Base-by-base conservation (phyloP, 2,329 filamentous ascomycete species). In the Cordyceps cateniannulata region DNA sequence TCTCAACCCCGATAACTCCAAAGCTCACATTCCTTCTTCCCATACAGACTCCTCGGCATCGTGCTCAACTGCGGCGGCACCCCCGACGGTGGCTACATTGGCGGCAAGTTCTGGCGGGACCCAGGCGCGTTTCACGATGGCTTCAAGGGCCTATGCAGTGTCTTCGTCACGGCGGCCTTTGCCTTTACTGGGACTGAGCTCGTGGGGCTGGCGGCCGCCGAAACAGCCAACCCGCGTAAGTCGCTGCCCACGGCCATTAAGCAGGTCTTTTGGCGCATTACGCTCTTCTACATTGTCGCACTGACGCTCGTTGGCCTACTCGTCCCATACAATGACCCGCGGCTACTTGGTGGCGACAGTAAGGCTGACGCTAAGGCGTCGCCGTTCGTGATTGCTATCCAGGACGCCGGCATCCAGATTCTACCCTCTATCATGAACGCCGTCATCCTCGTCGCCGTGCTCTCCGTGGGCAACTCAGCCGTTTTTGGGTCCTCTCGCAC, bases 221-320 rank as follows among this genome's bases (percentile, higher is more conserved):
- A 93, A 71, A 89, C 89, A 1, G 85, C 82, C n/a, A 91, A 91
- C 69, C 89, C 89, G 3, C 82, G 88, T 62, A 90, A 95, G 70
- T 90, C 88, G 1, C 80, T 97, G 0, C 93, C 93, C 0, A 91
- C 86, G 0, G 93, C 93, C 14, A 86, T 96, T 68, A 96, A 96
- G 76, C 92, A 96, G 72, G 91, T 96, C 24, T 96, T 96, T 74
- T 97, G 93, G 92, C 88, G 93, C 69, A 96, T 96, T 69, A 85
- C 86, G 3, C 81, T 96, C 61, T 97, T 97, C 77, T 97, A 96
- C 76, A 81, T 97, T 54, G 85, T 96, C 38, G 89, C 90, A 1
- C 81, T 97, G 12, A 85, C 85, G 5, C 77, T 97, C 4, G 85
- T 97, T 61, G 91, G 93, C 27, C 81, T 96, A 1, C 79, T 96